Base-by-base conservation (phyloP, 345 rosid genomes). In the Mangifera indica region DNA sequence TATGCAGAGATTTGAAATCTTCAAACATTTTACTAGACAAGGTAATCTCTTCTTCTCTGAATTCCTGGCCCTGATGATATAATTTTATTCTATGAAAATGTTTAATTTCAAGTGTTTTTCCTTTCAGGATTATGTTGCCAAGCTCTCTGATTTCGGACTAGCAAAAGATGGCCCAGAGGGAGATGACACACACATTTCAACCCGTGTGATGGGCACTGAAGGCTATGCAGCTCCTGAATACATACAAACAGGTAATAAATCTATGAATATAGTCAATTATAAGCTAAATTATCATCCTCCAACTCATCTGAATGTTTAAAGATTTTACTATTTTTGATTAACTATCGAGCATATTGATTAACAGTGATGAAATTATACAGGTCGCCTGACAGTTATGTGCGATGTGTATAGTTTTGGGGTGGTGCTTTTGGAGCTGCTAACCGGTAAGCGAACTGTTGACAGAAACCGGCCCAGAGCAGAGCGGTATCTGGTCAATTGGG, bases 181-280 rank as follows among this genome's bases (percentile, higher is more conserved):
- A 14, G 88, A 86, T 32, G 42, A 82, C 10, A 67, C 87, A 0
- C 89, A 87, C 26, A 78, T 89, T 37, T 60, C 95, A 12, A 82
- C 92, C 0, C 64, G 77, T 29, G 85, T 89, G n/a, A 89, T 89
- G 95, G 95, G 95, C 62, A 89, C 95, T 0, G 87, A 70, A 78
- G 95, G 95, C 54, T 89, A 89, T 15, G 90, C 91, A 37, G 95
- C 89, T 58, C 95, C 95, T 2, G 95, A 89, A 66, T 89, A 89
- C 60, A 67, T 89, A 40, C 70, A 69, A 26, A 87, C 89, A 0
- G 91, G 93, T 89, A 80, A 53, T 21, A 37, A 5, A 37, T 37
- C 42, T 37, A 6, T 37, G 7, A 37, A 7, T 7, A 37, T 37
- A 7, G 42, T 37, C 42, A 22, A 24, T 37, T 37, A 37, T 37